Evolutionary conservation across 352 stramenopile species (phyloP).

Genomic region (Lagenidium giganteum): DNA sequence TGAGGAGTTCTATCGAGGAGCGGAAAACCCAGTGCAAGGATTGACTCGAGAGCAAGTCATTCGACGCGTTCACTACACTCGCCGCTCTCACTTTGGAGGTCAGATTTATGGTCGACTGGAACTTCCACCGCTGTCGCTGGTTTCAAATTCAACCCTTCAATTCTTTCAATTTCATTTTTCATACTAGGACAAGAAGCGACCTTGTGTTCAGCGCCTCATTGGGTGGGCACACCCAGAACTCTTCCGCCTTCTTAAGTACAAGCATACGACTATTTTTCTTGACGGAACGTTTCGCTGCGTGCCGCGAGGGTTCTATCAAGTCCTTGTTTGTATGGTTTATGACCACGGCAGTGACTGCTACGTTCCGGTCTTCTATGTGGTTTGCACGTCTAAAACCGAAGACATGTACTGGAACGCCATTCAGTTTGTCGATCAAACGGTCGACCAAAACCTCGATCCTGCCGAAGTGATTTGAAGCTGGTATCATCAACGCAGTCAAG

Average conservation of each 20-base stretch:
- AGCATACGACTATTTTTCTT: conserved; percentile 13
- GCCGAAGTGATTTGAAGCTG: neutral
- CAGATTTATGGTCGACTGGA: conserved; percentile 19
- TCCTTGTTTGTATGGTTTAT: conserved; percentile 4
- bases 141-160: conserved; percentile 6
- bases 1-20: too few species aligned
- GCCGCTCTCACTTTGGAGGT: conserved; percentile 3
- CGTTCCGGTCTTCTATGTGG: conserved; percentile 8
- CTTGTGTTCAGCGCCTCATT: conserved; percentile 17
- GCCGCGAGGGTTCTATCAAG: conserved; percentile 3
- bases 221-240: conserved; percentile 16
- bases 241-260: conserved; percentile 8
- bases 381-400: conserved; percentile 1
- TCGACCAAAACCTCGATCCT: neutral
- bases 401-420: neutral
- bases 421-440: neutral
- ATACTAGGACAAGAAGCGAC: too few species aligned
- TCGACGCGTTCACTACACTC: neutral
- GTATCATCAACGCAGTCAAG: conserved; percentile 1
- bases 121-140: conserved; percentile 8
- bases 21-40: too few species aligned
- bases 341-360: conserved; percentile 1
- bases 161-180: conserved; percentile 22
- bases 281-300: conserved; percentile 14
- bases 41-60: conserved; percentile 13